Conservation (phyloP, 2,329 filamentous ascomycete species). For the Blastomyces emzantsi region DNA sequence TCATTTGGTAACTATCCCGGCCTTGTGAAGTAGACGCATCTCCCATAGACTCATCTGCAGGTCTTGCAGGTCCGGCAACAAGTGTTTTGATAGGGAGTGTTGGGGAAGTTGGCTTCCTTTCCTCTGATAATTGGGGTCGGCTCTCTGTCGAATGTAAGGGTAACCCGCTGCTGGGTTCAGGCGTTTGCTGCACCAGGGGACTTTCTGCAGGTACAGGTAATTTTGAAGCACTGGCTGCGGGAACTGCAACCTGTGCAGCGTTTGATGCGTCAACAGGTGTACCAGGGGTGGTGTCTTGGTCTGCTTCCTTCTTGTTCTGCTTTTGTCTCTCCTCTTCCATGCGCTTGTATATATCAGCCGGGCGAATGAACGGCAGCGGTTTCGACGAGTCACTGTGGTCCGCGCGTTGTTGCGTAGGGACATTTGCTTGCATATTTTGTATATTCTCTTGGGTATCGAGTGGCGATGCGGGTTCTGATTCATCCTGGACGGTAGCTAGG, state of each 20-base stretch:
- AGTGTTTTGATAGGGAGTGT: constrained; percentile 6
- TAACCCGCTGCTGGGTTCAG: background rate
- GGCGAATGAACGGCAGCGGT: constrained; percentile 56
- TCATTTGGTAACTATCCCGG: background rate
- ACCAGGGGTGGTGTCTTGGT: background rate
- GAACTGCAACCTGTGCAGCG: background rate
- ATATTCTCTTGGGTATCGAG: constrained; percentile 12
- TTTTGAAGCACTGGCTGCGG: background rate
- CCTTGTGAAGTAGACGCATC: background rate
- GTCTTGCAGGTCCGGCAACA: constrained; percentile 26
- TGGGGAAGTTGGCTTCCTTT: background rate
- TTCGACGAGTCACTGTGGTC: constrained; percentile 36
- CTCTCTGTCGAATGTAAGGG: background rate
- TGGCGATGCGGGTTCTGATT: constrained; percentile 15
- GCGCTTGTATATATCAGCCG: constrained; percentile 68
- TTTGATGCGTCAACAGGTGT: too few species aligned
- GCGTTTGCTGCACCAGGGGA: background rate
- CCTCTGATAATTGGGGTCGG: background rate
- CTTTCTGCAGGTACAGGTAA: background rate
- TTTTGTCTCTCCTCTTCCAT: constrained; percentile 56
- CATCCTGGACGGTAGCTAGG: constrained; percentile 20
- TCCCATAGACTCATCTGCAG: constrained; percentile 28
- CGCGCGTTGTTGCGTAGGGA: constrained; percentile 17
- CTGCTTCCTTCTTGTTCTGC: constrained; percentile 48
- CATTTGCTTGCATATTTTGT: constrained; percentile 22